Percentiles rank a stretch among this genome's conserved stretches.
phyloP scores from a whole-genome alignment of 2,329 filamentous ascomycete genomes.

The Alternaria triticina region DNA sequence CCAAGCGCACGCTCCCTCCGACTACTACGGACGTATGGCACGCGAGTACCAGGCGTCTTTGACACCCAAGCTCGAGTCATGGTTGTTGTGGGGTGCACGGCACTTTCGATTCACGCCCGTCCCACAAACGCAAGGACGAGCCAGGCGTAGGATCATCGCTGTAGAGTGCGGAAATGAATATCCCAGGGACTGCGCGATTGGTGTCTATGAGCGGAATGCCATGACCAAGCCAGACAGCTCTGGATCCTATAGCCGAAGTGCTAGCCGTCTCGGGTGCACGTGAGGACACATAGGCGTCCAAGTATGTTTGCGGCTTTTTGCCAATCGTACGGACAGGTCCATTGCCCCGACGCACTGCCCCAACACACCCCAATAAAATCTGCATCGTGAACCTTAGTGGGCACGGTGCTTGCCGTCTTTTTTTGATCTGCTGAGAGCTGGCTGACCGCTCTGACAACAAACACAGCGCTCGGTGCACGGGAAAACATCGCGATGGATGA shows the following conservation, averaged over 20 bases:
- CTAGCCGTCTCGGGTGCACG: constrained; percentile 26
- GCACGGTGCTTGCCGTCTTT: constrained; percentile 16
- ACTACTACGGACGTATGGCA: not conserved
- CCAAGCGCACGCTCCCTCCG: constrained; percentile 1
- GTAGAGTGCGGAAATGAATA: constrained; percentile 33
- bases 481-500: not conserved
- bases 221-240: constrained; percentile 29
- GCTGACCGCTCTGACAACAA: constrained; percentile 20
- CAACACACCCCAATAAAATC: constrained; percentile 16
- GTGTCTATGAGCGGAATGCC: constrained; percentile 21
- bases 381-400: constrained; percentile 19
- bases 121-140: not conserved
- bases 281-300: constrained; percentile 25
- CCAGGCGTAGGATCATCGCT: constrained; percentile 24
- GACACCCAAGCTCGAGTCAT: constrained; percentile 14
- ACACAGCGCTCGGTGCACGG: not conserved
- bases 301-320: constrained; percentile 25
- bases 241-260: constrained; percentile 29
- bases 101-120: constrained; percentile 12
- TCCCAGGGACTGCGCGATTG: constrained; percentile 33
- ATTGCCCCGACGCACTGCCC: constrained; percentile 23
- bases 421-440: constrained; percentile 10
- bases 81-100: constrained; percentile 17
- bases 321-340: constrained; percentile 27
- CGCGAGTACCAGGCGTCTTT: not conserved